Evolutionary conservation across 176 grass and related monocot species (phyloP).

Genomic region (Phoenix roebelenii): DNA sequence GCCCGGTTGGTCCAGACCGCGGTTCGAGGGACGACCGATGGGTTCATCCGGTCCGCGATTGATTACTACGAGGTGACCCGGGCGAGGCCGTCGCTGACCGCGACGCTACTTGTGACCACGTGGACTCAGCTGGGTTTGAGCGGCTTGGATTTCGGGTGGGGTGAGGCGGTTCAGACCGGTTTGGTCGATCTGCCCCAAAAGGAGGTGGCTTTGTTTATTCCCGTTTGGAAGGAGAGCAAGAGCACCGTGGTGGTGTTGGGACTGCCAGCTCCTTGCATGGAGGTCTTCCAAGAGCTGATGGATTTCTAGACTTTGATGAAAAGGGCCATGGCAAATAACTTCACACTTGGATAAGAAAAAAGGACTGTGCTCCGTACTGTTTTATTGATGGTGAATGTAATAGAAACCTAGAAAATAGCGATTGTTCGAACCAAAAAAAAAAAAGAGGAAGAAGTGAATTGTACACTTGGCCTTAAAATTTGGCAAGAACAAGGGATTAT

Average conservation of each 20-base stretch:
- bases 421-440: too few species aligned
- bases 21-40: constrained; percentile 12
- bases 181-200: constrained; percentile 37
- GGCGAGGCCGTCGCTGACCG: constrained; percentile 24
- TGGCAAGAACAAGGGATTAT: too few species aligned
- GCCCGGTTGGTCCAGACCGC: constrained; percentile 17
- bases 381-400: too few species aligned
- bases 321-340: too few species aligned
- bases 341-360: too few species aligned
- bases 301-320: neutral
- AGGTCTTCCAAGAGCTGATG: constrained; percentile 32
- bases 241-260: constrained; percentile 27
- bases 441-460: too few species aligned
- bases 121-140: constrained; percentile 36
- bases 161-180: constrained; percentile 21
- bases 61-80: constrained; percentile 36
- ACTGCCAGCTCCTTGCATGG: constrained; percentile 36
- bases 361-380: too few species aligned
- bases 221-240: constrained; percentile 15
- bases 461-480: too few species aligned
- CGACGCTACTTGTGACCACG: constrained; percentile 33
- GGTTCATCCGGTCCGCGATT: constrained; percentile 41
- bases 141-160: constrained; percentile 40
- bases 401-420: too few species aligned
- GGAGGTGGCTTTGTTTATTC: constrained; percentile 28